Conservation (phyloP, 805 yeast species). For the Saccharomycopsis selenospora region DNA sequence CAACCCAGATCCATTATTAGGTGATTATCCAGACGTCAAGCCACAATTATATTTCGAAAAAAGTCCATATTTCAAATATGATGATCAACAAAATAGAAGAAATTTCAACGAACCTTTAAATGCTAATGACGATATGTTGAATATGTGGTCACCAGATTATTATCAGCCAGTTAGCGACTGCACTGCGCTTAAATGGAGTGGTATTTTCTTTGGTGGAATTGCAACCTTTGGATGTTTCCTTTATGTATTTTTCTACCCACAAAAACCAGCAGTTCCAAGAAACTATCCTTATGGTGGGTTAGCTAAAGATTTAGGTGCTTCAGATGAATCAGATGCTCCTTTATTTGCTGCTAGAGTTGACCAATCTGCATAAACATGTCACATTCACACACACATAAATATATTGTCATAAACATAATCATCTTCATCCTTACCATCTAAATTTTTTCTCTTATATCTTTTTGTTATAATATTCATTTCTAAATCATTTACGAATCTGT, state of each 20-base stretch:
- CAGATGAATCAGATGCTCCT: constrained; percentile 35
- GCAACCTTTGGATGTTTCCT: constrained; percentile 36
- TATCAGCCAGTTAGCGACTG: constrained; percentile 51
- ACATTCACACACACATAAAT: too few relatives aligned
- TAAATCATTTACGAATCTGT: too few relatives aligned
- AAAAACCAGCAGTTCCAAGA: constrained; percentile 69
- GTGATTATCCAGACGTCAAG: constrained; percentile 57
- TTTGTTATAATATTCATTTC: too few relatives aligned
- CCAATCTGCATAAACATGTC: constrained; percentile 22
- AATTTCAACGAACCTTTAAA: constrained; percentile 67
- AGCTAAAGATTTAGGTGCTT: constrained; percentile 66
- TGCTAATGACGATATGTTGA: constrained; percentile 64
- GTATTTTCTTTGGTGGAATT: constrained; percentile 43
- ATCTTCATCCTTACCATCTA: too few relatives aligned
- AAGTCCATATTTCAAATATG: constrained; percentile 67
- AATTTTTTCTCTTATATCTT: too few relatives aligned
- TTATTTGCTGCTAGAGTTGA: constrained; percentile 38
- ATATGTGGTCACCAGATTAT: constrained; percentile 83
- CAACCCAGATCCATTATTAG: constrained; percentile 22
- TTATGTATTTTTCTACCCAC: constrained; percentile 50
- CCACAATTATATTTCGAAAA: constrained; percentile 54
- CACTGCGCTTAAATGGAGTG: constrained; percentile 53
- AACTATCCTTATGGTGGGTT: constrained; percentile 70
- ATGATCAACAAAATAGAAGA: constrained; percentile 76
- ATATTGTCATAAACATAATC: too few relatives aligned